These are phyloP conservation scores for Phtheirospermum japonicum DNA, from an alignment of 257 asterid genomes.

Conservation along the genomic window DNA sequence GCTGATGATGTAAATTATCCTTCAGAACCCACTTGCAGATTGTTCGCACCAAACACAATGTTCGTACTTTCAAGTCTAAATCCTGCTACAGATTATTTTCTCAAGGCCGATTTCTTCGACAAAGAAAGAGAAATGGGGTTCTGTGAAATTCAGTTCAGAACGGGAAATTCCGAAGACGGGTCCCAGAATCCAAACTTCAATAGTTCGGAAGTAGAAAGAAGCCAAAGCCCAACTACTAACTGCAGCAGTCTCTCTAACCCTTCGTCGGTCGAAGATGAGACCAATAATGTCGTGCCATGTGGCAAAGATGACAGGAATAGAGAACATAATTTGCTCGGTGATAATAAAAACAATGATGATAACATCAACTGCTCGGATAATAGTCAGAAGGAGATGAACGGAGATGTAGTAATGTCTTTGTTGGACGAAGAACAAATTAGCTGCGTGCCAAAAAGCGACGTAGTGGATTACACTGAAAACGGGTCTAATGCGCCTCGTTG, in stretches of 20 bases:
- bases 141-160: constrained; percentile 45
- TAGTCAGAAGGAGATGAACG: constrained; percentile 36
- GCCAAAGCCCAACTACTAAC: constrained; percentile 62
- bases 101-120: constrained; percentile 52
- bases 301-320: constrained; percentile 42
- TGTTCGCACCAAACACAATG: constrained; percentile 50
- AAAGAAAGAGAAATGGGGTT: constrained; percentile 44
- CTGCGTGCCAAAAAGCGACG: constrained; percentile 6
- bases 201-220: constrained; percentile 47
- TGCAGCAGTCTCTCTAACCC: constrained; percentile 89
- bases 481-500: constrained; percentile 43
- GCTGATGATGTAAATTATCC: constrained; percentile 55
- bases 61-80: constrained; percentile 50
- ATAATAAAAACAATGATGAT: neutral
- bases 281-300: constrained; percentile 48
- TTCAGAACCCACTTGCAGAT: constrained; percentile 54
- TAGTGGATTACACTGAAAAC: constrained; percentile 2
- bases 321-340: constrained; percentile 26
- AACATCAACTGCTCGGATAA: constrained; percentile 21
- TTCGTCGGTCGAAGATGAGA: constrained; percentile 84
- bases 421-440: constrained; percentile 17
- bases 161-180: constrained; percentile 38
- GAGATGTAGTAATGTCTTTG: constrained; percentile 32
- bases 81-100: constrained; percentile 55
- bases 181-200: constrained; percentile 29